These are phyloP conservation scores for Lepiota brunneoincarnata DNA, from an alignment of 768 basidiomycete genomes.

Conservation along the genomic window DNA sequence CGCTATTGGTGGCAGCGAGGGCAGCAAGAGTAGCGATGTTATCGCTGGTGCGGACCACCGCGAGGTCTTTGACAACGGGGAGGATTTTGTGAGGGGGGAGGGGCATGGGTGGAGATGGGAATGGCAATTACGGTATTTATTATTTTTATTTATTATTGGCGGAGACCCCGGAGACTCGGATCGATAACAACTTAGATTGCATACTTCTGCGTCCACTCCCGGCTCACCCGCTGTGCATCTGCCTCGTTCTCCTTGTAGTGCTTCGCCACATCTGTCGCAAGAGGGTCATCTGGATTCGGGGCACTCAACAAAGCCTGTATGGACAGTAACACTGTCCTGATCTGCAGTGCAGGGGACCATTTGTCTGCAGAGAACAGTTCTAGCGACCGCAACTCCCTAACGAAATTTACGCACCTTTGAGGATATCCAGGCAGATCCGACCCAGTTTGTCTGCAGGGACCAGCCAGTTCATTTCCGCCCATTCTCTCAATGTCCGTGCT, in stretches of 20 bases:
- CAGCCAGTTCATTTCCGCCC: conserved; percentile 3
- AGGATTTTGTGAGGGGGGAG: conserved; percentile 7
- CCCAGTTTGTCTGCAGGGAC: conserved; percentile 84
- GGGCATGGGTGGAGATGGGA: conserved; percentile 2
- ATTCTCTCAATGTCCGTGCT: conserved; percentile 25
- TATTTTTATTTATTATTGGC: conserved; percentile 4
- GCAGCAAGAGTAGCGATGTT: conserved; percentile 18
- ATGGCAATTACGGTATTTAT: conserved; percentile 1
- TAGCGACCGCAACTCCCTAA: background rate
- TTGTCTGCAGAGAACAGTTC: conserved; percentile 60
- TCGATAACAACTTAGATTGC: conserved; percentile 37
- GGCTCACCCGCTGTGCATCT: conserved; percentile 88
- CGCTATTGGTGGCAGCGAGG: conserved; percentile 25
- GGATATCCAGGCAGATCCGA: conserved; percentile 95
- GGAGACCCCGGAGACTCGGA: conserved; percentile 10
- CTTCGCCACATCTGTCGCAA: conserved; percentile 94
- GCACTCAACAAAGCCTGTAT: conserved; percentile 95
- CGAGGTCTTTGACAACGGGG: conserved; percentile 20
- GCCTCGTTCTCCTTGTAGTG: conserved; percentile 98
- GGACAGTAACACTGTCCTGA: conserved; percentile 95
- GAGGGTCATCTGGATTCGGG: conserved; percentile 95
- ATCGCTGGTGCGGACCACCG: conserved; percentile 14
- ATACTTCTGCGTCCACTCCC: conserved; percentile 94
- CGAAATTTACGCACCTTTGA: conserved; percentile 68
- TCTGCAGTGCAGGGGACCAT: conserved; percentile 99